Evolutionary conservation across 1,139 yeast genomes (phyloP), one percentile per base, ranked within the genome.

Genomic region (Zygosaccharomyces pseudobailii): DNA sequence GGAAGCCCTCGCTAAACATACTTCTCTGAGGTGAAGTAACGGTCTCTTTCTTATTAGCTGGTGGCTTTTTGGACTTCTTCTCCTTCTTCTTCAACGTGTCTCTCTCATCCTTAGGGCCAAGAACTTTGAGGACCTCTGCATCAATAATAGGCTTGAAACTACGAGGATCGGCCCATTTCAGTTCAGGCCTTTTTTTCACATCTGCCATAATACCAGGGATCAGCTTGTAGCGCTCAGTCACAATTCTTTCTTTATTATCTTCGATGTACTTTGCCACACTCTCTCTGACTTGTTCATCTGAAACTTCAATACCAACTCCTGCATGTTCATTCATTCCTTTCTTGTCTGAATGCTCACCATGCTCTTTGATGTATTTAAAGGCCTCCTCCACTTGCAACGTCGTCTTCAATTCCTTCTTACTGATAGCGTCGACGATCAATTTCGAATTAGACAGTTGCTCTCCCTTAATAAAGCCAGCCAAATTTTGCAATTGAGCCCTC

Each of bases 21-120:
- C 92, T 81, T 67, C 95, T 76, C 52, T 74, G 74, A 17, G 68
- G 64, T 17, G 59, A 61, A 5, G 61, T 62, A n/a, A 62, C 69
- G 9, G 62, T 65, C 6, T 56, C 56, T 27, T 65, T 63, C 32
- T 61, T 61, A 3, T 47, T 49, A 7, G 51, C 47, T 23, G 53
- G 43, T 9, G 53, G 50, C 41, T 59, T 59, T 6, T 54, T 47
- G 25, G 70, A 67, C 59, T 72, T 70, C 34, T 52, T 53, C 64
- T 81, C 82, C 73, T 85, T 87, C 73, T 87, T 85, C 71, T 87
- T 87, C 47, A 82, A 76, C 22, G 83, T 75, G 65, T 92, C 98
- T 54, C 98, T 81, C 63, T 90, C 98, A 64, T 92, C 98, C 68
- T 90, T 92, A 43, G 98, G 97, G 22, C 98, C 98, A 46, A 89